Percentiles rank a stretch among this genome's conserved stretches.
Evolutionary conservation across 2,329 filamentous ascomycete species (phyloP).

Genomic region (Colletotrichum coccodes): DNA sequence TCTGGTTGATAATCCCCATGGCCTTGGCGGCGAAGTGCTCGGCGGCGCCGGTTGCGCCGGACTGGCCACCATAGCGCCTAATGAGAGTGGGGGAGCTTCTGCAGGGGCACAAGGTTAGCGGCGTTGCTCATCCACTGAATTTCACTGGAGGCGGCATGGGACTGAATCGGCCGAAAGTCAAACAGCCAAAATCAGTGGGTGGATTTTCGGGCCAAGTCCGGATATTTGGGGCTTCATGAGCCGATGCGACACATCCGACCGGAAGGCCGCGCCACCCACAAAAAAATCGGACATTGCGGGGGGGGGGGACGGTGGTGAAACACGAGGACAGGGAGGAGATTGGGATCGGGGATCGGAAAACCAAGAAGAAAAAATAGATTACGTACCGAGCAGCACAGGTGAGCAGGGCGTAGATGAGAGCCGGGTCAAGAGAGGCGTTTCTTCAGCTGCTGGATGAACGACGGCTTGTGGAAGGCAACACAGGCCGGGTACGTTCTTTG

Average conservation of each 20-base stretch:
- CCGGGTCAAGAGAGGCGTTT: slow-evolving; percentile 63
- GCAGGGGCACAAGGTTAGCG: slow-evolving; percentile 14
- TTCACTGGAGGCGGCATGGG: background rate
- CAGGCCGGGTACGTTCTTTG: slow-evolving; percentile 70
- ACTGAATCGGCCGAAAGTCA: slow-evolving; percentile 22
- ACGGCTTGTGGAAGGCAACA: slow-evolving; percentile 71
- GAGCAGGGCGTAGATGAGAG: slow-evolving; percentile 67
- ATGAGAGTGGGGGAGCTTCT: slow-evolving; percentile 67
- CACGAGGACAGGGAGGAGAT: slow-evolving; percentile 35
- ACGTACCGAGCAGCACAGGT: slow-evolving; percentile 68
- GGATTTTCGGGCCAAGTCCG: slow-evolving; percentile 24
- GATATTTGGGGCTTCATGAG: slow-evolving; percentile 17
- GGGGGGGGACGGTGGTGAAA: slow-evolving; percentile 36
- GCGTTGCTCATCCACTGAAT: background rate
- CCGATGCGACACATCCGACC: slow-evolving; percentile 26
- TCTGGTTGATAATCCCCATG: slow-evolving; percentile 65
- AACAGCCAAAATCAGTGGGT: background rate
- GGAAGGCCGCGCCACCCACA: slow-evolving; percentile 32
- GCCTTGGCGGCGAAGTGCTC: slow-evolving; percentile 70
- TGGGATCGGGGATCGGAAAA: slow-evolving; percentile 17
- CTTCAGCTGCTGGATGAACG: slow-evolving; percentile 70
- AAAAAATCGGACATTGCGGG: slow-evolving; percentile 34
- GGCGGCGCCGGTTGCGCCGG: slow-evolving; percentile 60
- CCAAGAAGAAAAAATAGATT: slow-evolving; percentile 22
- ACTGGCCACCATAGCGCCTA: slow-evolving; percentile 66